Base-by-base conservation (phyloP, 805 yeast species). In the Sungouiella thailandica region DNA sequence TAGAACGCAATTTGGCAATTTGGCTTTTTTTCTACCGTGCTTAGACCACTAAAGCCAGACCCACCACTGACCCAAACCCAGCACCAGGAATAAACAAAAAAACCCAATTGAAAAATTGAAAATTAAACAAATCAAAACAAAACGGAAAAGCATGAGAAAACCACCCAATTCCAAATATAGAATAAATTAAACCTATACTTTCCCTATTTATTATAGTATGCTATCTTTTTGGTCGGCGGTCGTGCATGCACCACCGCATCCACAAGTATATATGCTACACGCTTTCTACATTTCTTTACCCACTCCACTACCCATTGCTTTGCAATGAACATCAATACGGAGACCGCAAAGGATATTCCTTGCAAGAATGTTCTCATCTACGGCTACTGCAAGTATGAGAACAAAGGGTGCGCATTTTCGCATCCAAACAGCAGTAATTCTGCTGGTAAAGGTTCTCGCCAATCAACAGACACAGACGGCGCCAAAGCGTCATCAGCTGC, bases 351-450 rank as follows among this genome's bases (percentile, higher is more conserved):
- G 56, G 80, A 79, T 39, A 80, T 86, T 18, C 88, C 83, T 36
- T 87, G 96, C 60, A 73, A 88, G 55, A 87, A 87, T 50, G 79
- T 86, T 35, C 76, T 81, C 30, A 84, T 85, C 22, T 87, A 86
- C 62, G 96, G 96, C 3, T 85, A 73, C 50, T 87, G 96, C 65
- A 85, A 85, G 55, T 86, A 74, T 60, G 88, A 84, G 48, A 82
- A 83, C 46, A 86, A 85, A 49, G 95, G 95, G 8, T 87, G 96
- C 53, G 82, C 80, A 2, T 87, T 85, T 53, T 78, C 76, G 32
- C 55, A 82, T 74, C 38, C 59, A 53, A 20, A 27, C 34, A 14
- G 32, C 28, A 31, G 36, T 7, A 20, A 29, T 15, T 18, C 13
- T 12, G 20, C 29, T 5, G 7, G 17, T 7, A 26, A 23, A 22